A percentile compares a stretch with the other conserved stretches of the same genome.
phyloP scores from a whole-genome alignment of 805 yeast species.

The Middelhovenomyces tepae region DNA sequence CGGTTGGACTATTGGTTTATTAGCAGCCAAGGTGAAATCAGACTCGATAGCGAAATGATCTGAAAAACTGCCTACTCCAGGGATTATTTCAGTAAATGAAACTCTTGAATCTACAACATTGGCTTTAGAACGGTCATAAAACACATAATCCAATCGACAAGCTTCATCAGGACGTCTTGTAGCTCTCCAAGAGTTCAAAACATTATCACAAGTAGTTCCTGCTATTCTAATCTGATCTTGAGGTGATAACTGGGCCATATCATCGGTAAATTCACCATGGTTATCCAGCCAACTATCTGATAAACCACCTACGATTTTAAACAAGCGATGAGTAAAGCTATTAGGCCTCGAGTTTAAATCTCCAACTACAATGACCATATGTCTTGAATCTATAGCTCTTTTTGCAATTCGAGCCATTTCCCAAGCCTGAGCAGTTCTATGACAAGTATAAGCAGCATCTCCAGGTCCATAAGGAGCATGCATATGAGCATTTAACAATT shows the following conservation, averaged over 20 bases:
- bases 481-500: slow-evolving; percentile 85
- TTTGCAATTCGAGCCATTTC: slow-evolving; percentile 66
- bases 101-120: slow-evolving; percentile 57
- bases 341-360: slow-evolving; percentile 88
- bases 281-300: slow-evolving; percentile 75
- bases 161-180: slow-evolving; percentile 52
- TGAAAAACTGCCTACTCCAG: slow-evolving; percentile 66
- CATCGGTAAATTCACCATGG: slow-evolving; percentile 39
- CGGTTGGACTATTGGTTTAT: slow-evolving; percentile 6
- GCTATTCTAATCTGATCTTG: slow-evolving; percentile 57
- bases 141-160: slow-evolving; percentile 82
- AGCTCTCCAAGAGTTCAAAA: slow-evolving; percentile 77
- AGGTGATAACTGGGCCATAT: slow-evolving; percentile 41
- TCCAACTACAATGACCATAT: slow-evolving; percentile 83
- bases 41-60: slow-evolving; percentile 76
- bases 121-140: slow-evolving; percentile 52
- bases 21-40: slow-evolving; percentile 14
- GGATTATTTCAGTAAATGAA: slow-evolving; percentile 60
- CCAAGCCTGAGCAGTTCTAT: slow-evolving; percentile 95
- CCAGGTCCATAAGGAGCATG: slow-evolving; percentile 94
- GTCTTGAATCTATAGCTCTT: slow-evolving; percentile 60
- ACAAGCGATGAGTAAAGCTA: slow-evolving; percentile 66
- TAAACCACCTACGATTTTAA: slow-evolving; percentile 60
- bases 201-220: slow-evolving; percentile 87
- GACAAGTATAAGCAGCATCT: slow-evolving; percentile 84